Base-by-base conservation (phyloP, 1,284 basidiomycete genomes). In the Spongispora temasekensis region DNA sequence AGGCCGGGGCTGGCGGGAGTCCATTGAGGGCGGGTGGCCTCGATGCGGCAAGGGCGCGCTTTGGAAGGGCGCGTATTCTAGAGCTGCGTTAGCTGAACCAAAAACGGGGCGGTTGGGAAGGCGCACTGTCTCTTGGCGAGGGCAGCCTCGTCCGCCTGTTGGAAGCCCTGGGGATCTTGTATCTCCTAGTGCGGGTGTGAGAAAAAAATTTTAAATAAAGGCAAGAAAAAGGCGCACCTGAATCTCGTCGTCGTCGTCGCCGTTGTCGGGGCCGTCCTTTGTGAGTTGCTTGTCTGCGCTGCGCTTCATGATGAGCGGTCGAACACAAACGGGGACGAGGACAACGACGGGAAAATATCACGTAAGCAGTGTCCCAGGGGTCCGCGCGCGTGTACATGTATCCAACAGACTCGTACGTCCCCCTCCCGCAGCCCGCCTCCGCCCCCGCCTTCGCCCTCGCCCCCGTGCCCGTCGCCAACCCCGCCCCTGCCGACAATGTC, bases 201-300 rank as follows among this genome's bases (percentile, higher is more conserved):
- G n/a, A n/a, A n/a, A n/a, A n/a, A n/a, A n/a, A n/a, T n/a, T n/a
- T n/a, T n/a, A 7, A 30, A 6, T 25, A 23, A 40, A 55, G 9
- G 56, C 23, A 2, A 21, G 4, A 57, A 10, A 40, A 10, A 61
- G 46, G 53, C 71, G 65, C 61, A 77, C 77, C 62, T 71, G 62
- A 53, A 74, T 69, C 5, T 76, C 71, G 31, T 80, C 59, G 53
- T 57, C 78, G 6, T 78, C 81, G 25, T 76, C 77, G 6, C 78
- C 81, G 25, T 76, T 77, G 54, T 77, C 78, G 8, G 65, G 70
- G 42, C 79, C 81, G 61, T 89, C 89, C 69, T 86, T 91, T 15
- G 83, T 81, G 37, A 91, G 70, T 68, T 94, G 89, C 62, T 79
- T 84, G 54, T 92, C 90, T 68, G 91, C 92, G 58, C 80, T 82